Conservation (phyloP, 495 filamentous ascomycete genomes). For the Penicillium silybi region DNA sequence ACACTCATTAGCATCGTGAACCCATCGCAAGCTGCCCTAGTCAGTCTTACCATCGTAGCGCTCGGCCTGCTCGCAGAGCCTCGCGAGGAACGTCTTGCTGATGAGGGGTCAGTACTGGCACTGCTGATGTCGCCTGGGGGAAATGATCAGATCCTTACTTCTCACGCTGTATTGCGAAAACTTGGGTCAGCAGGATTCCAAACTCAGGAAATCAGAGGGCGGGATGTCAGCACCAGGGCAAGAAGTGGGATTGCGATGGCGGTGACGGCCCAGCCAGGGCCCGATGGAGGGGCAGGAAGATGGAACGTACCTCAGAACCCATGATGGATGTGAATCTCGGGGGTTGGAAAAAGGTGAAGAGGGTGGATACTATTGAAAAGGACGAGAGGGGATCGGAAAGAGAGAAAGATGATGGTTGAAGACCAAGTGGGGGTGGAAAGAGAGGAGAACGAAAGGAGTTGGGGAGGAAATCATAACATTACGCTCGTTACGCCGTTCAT, state of each 20-base stretch:
- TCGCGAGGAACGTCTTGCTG: slow-evolving; percentile 99
- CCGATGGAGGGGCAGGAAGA: slow-evolving; percentile 37
- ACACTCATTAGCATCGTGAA: slow-evolving; percentile 19
- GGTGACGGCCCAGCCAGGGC: slow-evolving; percentile 33
- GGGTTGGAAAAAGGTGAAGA: not conserved
- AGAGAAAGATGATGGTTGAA: slow-evolving; percentile 24
- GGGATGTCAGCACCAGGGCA: slow-evolving; percentile 19
- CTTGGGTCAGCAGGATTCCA: slow-evolving; percentile 22
- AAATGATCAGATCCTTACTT: slow-evolving; percentile 52
- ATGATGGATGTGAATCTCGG: slow-evolving; percentile 26
- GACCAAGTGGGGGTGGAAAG: slow-evolving; percentile 26
- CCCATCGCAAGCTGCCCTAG: not conserved
- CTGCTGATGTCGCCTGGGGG: not conserved
- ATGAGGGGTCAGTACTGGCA: slow-evolving; percentile 36
- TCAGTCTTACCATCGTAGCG: slow-evolving; percentile 87
- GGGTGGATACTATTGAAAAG: slow-evolving; percentile 14
- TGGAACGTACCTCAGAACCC: slow-evolving; percentile 48
- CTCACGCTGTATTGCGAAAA: slow-evolving; percentile 63
- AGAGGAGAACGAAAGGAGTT: slow-evolving; percentile 19
- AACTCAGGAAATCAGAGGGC: slow-evolving; percentile 2
- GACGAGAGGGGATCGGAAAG: slow-evolving; percentile 20
- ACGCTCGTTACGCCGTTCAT: not conserved
- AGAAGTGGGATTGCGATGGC: slow-evolving; percentile 29
- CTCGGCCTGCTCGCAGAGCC: slow-evolving; percentile 99
- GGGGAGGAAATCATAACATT: slow-evolving; percentile 27